These are phyloP conservation scores for Dictyophora rubrovolvata DNA, from an alignment of 768 basidiomycete genomes.

Conservation along the genomic window DNA sequence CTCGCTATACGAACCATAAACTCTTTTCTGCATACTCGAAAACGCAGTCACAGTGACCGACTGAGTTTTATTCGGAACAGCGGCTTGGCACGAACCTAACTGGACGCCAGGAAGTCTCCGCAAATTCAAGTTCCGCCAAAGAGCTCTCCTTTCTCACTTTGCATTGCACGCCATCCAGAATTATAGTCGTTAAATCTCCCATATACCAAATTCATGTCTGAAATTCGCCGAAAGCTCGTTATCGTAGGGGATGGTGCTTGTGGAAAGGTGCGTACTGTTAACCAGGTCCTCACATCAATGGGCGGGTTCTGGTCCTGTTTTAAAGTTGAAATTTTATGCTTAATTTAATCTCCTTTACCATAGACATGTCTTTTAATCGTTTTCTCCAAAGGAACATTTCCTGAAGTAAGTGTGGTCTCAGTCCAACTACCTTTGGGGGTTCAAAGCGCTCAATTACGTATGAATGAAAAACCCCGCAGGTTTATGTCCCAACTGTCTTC, in stretches of 20 bases:
- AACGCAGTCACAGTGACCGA: too few species aligned
- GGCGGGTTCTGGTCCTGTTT: background rate
- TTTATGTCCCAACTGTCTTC: slow-evolving; percentile 98
- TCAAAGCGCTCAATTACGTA: background rate
- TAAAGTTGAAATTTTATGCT: background rate
- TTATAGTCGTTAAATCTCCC: background rate
- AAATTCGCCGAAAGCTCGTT: slow-evolving; percentile 97
- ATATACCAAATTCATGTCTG: slow-evolving; percentile 53
- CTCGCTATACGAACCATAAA: too few species aligned
- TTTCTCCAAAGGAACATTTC: slow-evolving; percentile 94
- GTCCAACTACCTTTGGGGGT: background rate
- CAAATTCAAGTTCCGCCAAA: too few species aligned
- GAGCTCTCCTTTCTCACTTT: too few species aligned
- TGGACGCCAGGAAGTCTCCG: too few species aligned
- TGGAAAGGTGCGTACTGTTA: slow-evolving; percentile 55
- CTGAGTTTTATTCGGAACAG: too few species aligned
- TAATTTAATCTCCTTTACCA: slow-evolving; percentile 8
- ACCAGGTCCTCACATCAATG: background rate
- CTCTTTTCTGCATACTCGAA: too few species aligned
- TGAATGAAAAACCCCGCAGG: slow-evolving; percentile 37
- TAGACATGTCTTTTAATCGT: slow-evolving; percentile 92
- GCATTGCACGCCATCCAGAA: too few species aligned
- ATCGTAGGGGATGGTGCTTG: slow-evolving; percentile 99
- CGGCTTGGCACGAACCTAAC: too few species aligned
- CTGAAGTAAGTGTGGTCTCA: slow-evolving; percentile 48